Percentiles rank a stretch among this genome's conserved stretches.
Conservation (phyloP, 75 land plant species). For the Chamaecyparis obtusa region DNA sequence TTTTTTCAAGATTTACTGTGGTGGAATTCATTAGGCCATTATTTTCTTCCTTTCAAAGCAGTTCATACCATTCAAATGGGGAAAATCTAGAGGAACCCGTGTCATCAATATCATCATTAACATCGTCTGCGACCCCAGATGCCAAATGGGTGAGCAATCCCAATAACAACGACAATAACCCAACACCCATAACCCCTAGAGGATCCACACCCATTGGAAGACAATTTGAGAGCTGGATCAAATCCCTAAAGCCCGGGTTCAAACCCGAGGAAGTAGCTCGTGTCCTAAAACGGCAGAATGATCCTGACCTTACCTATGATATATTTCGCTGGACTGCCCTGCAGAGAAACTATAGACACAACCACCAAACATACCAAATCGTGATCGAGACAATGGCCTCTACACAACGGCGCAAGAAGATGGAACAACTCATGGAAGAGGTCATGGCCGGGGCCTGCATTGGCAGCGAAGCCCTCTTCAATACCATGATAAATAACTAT, state of each 20-base stretch:
- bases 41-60: background rate
- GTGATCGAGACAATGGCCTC: slow-evolving; percentile 24
- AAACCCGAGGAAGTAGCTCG: slow-evolving; percentile 33
- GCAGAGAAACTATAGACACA: slow-evolving; percentile 50
- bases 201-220: slow-evolving; percentile 41
- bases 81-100: background rate
- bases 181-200: background rate
- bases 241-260: slow-evolving; percentile 58
- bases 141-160: background rate
- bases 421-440: slow-evolving; percentile 50
- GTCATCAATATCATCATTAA: background rate
- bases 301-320: slow-evolving; percentile 68
- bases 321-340: slow-evolving; percentile 69
- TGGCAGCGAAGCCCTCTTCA: slow-evolving; percentile 26
- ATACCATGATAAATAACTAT: slow-evolving; percentile 36
- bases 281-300: slow-evolving; percentile 41
- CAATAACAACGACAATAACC: background rate
- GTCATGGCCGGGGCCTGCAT: slow-evolving; percentile 56
- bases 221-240: slow-evolving; percentile 55
- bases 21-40: background rate
- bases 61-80: slow-evolving; percentile 8
- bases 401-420: slow-evolving; percentile 26
- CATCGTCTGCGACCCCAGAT: background rate
- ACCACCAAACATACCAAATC: slow-evolving; percentile 39
- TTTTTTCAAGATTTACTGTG: slow-evolving; percentile 1